Percentiles rank a stretch among this genome's conserved stretches.
Conservation (phyloP, 1,284 basidiomycete species). For the Irpex sp. region DNA sequence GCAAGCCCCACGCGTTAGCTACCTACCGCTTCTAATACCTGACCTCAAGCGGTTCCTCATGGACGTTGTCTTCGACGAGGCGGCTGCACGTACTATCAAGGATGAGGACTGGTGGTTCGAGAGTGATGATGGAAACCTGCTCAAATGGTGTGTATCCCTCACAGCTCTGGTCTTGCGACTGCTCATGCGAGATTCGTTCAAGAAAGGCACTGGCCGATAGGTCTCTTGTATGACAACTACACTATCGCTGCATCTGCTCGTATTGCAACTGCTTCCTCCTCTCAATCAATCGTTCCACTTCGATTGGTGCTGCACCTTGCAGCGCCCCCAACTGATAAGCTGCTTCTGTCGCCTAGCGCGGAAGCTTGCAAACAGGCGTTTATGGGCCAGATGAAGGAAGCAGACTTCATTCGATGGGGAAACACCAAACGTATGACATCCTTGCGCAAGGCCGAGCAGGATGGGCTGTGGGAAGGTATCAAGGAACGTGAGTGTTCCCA, state of each 20-base stretch:
- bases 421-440: constrained; percentile 90
- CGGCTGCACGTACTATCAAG: constrained; percentile 63
- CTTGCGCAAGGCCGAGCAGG: constrained; percentile 84
- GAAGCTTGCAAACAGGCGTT: constrained; percentile 88
- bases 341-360: constrained; percentile 72
- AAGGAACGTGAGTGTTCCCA: constrained; percentile 70
- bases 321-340: constrained; percentile 80
- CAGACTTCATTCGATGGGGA: constrained; percentile 93
- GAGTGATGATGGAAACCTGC: constrained; percentile 64
- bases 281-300: constrained; percentile 55
- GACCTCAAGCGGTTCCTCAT: constrained; percentile 84
- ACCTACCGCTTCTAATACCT: constrained; percentile 86
- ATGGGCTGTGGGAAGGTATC: constrained; percentile 93
- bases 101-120: constrained; percentile 97
- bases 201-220: constrained; percentile 92
- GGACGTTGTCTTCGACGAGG: constrained; percentile 86
- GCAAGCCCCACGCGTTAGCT: constrained; percentile 85
- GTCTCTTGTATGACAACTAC: constrained; percentile 85
- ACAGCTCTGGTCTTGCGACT: neutral
- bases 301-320: constrained; percentile 81
- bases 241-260: constrained; percentile 58
- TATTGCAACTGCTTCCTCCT: constrained; percentile 35
- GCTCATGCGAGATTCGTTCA: neutral
- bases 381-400: constrained; percentile 93
- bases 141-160: constrained; percentile 72